Evolutionary conservation across 1,284 basidiomycete genomes (phyloP).

Genomic region (Trametes hirsuta): DNA sequence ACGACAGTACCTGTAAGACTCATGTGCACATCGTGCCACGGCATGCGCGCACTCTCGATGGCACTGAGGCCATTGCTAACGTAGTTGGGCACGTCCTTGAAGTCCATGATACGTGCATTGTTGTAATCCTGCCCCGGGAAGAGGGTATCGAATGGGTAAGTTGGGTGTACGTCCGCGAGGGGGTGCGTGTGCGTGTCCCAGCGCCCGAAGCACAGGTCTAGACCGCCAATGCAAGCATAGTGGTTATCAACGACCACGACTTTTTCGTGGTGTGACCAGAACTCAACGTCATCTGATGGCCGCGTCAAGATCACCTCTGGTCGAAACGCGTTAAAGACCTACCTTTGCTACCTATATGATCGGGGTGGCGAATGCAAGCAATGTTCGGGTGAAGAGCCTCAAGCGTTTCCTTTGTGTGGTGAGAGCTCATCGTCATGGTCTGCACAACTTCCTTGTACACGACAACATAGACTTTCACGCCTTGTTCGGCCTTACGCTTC

Average conservation of each 20-base stretch:
- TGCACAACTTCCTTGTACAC: constrained; percentile 93
- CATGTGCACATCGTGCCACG: constrained; percentile 93
- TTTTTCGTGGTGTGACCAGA: constrained; percentile 88
- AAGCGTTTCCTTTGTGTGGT: constrained; percentile 84
- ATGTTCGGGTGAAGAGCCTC: constrained; percentile 89
- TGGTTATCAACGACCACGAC: constrained; percentile 88
- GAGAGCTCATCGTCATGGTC: constrained; percentile 87
- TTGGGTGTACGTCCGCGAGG: constrained; percentile 88
- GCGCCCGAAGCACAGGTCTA: constrained; percentile 92
- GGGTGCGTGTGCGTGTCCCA: constrained; percentile 92
- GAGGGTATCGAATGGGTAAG: constrained; percentile 77
- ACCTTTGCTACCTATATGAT: constrained; percentile 86
- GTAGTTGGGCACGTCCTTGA: constrained; percentile 82
- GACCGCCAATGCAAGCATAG: constrained; percentile 79
- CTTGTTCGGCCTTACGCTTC: constrained; percentile 85
- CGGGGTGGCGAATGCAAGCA: constrained; percentile 84
- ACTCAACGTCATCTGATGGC: constrained; percentile 66
- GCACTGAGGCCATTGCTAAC: constrained; percentile 75
- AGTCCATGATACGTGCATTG: constrained; percentile 82
- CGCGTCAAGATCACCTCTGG: not conserved
- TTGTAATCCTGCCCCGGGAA: constrained; percentile 97
- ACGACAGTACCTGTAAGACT: constrained; percentile 84
- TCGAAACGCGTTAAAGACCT: not conserved
- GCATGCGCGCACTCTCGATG: constrained; percentile 79
- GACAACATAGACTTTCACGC: constrained; percentile 87